Percentiles rank a stretch among this genome's conserved stretches.
These are phyloP conservation scores for Fraxinus greggii DNA, from an alignment of 305 asterid genomes.

Conservation along the genomic window DNA sequence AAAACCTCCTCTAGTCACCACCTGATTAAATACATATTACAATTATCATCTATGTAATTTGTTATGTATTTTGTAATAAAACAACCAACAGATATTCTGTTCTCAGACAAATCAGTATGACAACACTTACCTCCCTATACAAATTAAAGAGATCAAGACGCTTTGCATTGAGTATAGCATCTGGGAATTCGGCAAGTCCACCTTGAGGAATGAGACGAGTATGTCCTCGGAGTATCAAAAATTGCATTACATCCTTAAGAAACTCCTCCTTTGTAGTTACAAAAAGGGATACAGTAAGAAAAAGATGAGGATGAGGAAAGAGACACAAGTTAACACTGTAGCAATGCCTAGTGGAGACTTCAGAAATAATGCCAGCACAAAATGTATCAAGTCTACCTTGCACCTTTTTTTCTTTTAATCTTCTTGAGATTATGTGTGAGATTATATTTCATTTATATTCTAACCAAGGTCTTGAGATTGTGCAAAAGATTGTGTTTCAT, in stretches of 20 bases:
- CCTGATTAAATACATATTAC: constrained; percentile 41
- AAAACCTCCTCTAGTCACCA: constrained; percentile 98
- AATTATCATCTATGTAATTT: background rate
- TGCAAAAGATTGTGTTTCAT: background rate
- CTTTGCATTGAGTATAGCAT: constrained; percentile 94
- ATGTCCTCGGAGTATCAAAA: constrained; percentile 92
- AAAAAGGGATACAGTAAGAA: constrained; percentile 9
- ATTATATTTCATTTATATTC: background rate
- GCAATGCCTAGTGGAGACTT: background rate
- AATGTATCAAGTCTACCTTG: background rate
- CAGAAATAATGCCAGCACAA: background rate
- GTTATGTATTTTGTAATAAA: background rate
- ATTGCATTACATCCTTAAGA: constrained; percentile 93
- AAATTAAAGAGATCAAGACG: constrained; percentile 95
- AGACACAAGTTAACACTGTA: background rate
- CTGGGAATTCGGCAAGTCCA: constrained; percentile 97
- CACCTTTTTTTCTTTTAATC: background rate
- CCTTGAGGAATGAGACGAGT: constrained; percentile 98
- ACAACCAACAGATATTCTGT: constrained; percentile 4
- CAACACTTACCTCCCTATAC: constrained; percentile 82
- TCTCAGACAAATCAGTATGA: background rate
- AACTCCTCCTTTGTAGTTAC: constrained; percentile 70
- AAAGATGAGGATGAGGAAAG: constrained; percentile 13
- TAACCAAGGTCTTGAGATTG: background rate
- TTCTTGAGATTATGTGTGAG: background rate